A percentile compares a stretch with the other conserved stretches of the same genome.
Conservation (phyloP, 2,329 filamentous ascomycete genomes). For the Epichloe uncinata region DNA sequence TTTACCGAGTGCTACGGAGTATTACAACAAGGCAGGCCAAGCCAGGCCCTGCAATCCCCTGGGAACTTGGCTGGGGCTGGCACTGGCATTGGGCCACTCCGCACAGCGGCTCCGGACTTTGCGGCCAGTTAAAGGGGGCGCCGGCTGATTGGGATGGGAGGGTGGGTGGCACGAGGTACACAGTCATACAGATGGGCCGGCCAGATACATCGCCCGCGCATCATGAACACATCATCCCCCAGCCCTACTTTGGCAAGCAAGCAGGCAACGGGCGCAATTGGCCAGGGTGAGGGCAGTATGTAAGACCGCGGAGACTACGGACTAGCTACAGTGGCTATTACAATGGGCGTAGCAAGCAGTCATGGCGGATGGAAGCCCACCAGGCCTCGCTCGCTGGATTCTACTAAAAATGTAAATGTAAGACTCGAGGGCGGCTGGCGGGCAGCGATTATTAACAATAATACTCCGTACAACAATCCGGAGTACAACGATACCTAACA, state of each 20-base stretch:
- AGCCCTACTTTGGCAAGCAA: too few relatives aligned
- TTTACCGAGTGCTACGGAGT: not conserved
- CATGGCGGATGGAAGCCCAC: too few relatives aligned
- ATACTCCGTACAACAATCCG: too few relatives aligned
- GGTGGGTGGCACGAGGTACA: not conserved
- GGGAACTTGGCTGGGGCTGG: not conserved
- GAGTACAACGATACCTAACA: too few relatives aligned
- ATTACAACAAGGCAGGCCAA: too few relatives aligned
- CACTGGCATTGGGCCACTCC: not conserved
- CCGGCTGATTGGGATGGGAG: not conserved
- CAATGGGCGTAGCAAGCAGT: not conserved
- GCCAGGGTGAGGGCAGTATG: not conserved
- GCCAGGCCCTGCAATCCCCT: not conserved
- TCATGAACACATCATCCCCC: too few relatives aligned
- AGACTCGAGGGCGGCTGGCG: too few relatives aligned
- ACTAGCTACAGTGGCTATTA: not conserved
- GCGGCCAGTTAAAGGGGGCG: not conserved
- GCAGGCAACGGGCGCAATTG: not conserved
- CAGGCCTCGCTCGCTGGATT: too few relatives aligned
- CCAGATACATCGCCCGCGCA: not conserved
- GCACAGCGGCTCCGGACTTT: not conserved
- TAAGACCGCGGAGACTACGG: not conserved
- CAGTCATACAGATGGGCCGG: not conserved
- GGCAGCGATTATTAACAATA: too few relatives aligned
- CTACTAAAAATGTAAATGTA: too few relatives aligned